Percentiles rank a stretch among this genome's conserved stretches.
Evolutionary conservation across 768 basidiomycete species (phyloP).

Genomic region (Peribolospora baueri): DNA sequence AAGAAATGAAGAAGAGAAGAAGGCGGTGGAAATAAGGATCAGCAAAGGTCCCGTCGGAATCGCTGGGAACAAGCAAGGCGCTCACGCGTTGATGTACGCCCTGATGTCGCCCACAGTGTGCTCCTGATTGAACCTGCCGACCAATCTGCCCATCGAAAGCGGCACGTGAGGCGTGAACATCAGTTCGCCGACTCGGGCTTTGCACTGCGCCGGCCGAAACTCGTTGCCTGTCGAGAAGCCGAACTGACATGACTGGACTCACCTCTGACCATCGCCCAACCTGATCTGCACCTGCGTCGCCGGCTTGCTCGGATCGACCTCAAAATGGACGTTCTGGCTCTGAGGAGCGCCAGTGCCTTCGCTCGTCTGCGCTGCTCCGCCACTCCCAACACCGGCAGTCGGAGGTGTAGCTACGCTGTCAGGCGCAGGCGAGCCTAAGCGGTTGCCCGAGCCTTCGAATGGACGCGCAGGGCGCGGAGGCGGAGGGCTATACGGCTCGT

Average conservation of each 20-base stretch:
- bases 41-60: not conserved
- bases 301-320: constrained; percentile 58
- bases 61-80: not conserved
- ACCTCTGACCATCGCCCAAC: constrained; percentile 75
- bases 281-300: constrained; percentile 76
- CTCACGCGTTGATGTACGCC: constrained; percentile 72
- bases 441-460: constrained; percentile 51
- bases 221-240: not conserved
- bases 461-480: constrained; percentile 26
- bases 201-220: too few relatives aligned
- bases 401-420: constrained; percentile 11
- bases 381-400: constrained; percentile 11
- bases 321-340: constrained; percentile 26
- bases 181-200: not conserved
- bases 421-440: constrained; percentile 59
- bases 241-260: constrained; percentile 2
- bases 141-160: constrained; percentile 29
- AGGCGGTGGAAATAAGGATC: not conserved
- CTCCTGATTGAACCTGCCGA: constrained; percentile 65
- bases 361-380: constrained; percentile 1
- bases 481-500: constrained; percentile 44
- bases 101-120: constrained; percentile 70
- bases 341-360: constrained; percentile 22
- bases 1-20: not conserved
- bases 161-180: not conserved